Conservation (phyloP, 192 early-diverging fungal species). For the Linderina pennispora region DNA sequence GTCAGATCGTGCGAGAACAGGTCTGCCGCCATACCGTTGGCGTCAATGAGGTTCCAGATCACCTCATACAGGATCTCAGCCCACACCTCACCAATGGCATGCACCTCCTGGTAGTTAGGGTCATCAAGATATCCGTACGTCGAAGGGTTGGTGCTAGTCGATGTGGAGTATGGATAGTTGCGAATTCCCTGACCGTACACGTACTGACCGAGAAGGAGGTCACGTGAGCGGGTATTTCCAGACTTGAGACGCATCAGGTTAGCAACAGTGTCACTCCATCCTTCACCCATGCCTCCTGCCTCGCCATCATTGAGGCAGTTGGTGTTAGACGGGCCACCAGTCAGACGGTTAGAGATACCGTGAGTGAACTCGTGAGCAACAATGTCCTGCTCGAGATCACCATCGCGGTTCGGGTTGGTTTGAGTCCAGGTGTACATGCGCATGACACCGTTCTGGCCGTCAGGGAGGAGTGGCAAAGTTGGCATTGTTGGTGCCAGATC, state of each 20-base stretch:
- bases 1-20: conserved; percentile 22
- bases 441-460: conserved; percentile 86
- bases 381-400: conserved; percentile 87
- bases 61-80: conserved; percentile 54
- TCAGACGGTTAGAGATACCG: conserved; percentile 88
- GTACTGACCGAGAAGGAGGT: conserved; percentile 19
- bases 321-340: conserved; percentile 86
- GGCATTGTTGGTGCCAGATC: conserved; percentile 86
- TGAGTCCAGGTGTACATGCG: conserved; percentile 92
- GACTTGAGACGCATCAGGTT: conserved; percentile 65
- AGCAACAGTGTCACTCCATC: conserved; percentile 92
- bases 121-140: conserved; percentile 31
- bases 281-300: conserved; percentile 91
- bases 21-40: conserved; percentile 17
- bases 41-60: conserved; percentile 52
- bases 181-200: conserved; percentile 38
- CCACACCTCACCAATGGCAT: conserved; percentile 59
- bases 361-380: conserved; percentile 93
- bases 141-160: conserved; percentile 19
- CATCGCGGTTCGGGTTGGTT: conserved; percentile 67
- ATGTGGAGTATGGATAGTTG: conserved; percentile 40
- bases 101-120: conserved; percentile 39
- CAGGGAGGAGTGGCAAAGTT: conserved; percentile 95
- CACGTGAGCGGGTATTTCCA: conserved; percentile 37
- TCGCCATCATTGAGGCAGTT: conserved; percentile 86